Percentiles rank a stretch among this genome's conserved stretches.
These are phyloP conservation scores for Septoria petroselini DNA, from an alignment of 2,329 filamentous ascomycete species.

Conservation along the genomic window DNA sequence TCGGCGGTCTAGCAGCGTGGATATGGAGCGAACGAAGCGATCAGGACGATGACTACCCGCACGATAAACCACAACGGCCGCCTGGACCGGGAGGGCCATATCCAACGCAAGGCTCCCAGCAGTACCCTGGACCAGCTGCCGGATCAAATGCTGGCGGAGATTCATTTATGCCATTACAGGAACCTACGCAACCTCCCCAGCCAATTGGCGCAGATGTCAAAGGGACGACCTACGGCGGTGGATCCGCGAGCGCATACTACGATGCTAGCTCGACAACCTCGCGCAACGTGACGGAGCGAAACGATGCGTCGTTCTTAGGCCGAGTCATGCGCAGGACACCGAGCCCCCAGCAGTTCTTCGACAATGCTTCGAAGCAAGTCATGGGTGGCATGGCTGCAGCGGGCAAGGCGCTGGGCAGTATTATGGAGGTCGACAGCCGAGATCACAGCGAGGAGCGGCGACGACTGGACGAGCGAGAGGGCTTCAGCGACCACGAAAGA, in stretches of 20 bases:
- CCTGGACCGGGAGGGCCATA: slow-evolving; percentile 26
- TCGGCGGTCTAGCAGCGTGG: slow-evolving; percentile 84
- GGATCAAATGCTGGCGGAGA: slow-evolving; percentile 3
- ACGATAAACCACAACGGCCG: slow-evolving; percentile 36
- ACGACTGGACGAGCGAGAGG: slow-evolving; percentile 30
- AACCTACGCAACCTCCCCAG: slow-evolving; percentile 27
- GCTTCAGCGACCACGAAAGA: slow-evolving; percentile 68
- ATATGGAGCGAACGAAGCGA: slow-evolving; percentile 85
- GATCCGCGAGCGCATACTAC: slow-evolving; percentile 34
- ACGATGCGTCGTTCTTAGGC: slow-evolving; percentile 31
- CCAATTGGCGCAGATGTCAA: slow-evolving; percentile 26
- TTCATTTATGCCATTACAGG: slow-evolving; percentile 27
- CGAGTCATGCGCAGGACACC: slow-evolving; percentile 79
- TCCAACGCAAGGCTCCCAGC: slow-evolving; percentile 28
- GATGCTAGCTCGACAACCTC: slow-evolving; percentile 18
- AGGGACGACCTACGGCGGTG: slow-evolving; percentile 23
- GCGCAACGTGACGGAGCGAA: slow-evolving; percentile 18
- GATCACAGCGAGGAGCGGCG: slow-evolving; percentile 52
- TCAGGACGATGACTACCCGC: slow-evolving; percentile 61
- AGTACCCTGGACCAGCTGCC: slow-evolving; percentile 26
- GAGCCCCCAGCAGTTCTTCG: slow-evolving; percentile 84
- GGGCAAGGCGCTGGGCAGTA: slow-evolving; percentile 76
- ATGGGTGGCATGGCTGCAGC: slow-evolving; percentile 79
- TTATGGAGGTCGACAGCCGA: slow-evolving; percentile 76
- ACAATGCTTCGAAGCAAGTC: slow-evolving; percentile 76